These are phyloP conservation scores for Scenedesmus sp. DNA, from an alignment of 163 green algal species.

Conservation along the genomic window DNA sequence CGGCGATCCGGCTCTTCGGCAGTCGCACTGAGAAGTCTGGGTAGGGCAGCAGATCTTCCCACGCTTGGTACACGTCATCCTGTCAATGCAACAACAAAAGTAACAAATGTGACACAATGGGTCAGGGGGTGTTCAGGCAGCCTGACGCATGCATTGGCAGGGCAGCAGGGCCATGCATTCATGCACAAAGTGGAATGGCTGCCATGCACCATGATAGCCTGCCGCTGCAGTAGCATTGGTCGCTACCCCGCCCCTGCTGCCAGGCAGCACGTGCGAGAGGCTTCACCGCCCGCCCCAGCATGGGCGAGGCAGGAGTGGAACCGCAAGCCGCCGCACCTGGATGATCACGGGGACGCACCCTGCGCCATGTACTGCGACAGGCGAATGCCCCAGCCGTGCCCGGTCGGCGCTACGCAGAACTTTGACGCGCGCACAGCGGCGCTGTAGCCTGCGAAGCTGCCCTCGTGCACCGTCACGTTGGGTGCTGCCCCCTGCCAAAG, in stretches of 20 bases:
- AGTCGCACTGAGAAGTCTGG: conserved; percentile 13
- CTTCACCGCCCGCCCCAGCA: no score
- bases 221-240: no score
- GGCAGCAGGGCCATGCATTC: not conserved
- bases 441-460: not conserved
- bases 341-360: conserved; percentile 40
- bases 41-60: conserved; percentile 28
- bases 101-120: not conserved
- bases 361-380: not conserved
- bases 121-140: no score
- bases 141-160: no score
- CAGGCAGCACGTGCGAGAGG: no score
- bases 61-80: conserved; percentile 24
- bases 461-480: conserved; percentile 18
- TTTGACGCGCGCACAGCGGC: not conserved
- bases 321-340: no score
- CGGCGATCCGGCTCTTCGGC: not conserved
- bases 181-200: not conserved
- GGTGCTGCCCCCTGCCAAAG: conserved; percentile 14
- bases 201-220: no score
- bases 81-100: not conserved
- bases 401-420: conserved; percentile 12
- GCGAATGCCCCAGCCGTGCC: conserved; percentile 37
- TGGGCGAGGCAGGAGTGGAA: no score
- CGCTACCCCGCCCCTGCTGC: no score